Conservation (phyloP, 257 asterid species). For the Ocimum tenuiflorum region DNA sequence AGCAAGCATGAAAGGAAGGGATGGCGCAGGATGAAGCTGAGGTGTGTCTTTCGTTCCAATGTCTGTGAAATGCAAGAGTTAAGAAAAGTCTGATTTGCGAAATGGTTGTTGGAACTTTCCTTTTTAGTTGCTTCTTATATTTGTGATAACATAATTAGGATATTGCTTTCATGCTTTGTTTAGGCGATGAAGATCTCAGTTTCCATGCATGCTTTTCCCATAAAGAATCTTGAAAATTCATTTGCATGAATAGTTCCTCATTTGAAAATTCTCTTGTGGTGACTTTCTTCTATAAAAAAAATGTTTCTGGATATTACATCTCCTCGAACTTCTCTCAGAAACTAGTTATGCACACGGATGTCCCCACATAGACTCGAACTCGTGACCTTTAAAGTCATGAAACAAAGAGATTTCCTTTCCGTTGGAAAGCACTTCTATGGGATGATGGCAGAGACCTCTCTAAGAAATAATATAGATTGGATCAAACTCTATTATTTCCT, state of each 20-base stretch:
- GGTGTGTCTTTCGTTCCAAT: conserved; percentile 36
- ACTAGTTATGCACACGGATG: too few species aligned
- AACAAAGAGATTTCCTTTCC: too few species aligned
- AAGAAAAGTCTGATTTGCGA: background rate
- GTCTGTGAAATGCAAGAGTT: background rate
- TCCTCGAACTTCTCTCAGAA: conserved; percentile 36
- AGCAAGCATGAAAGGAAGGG: conserved; percentile 84
- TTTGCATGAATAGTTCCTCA: background rate
- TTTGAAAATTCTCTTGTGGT: background rate
- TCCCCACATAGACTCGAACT: conserved; percentile 83
- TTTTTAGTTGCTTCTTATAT: too few species aligned
- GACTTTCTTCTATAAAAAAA: background rate
- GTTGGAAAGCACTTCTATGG: too few species aligned
- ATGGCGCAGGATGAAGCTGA: conserved; percentile 83
- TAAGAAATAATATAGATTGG: too few species aligned
- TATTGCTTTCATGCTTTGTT: too few species aligned
- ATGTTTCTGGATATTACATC: conserved; percentile 1
- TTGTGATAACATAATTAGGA: too few species aligned
- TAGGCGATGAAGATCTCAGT: background rate
- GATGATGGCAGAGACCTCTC: too few species aligned
- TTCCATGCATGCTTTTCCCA: background rate
- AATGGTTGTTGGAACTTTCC: background rate
- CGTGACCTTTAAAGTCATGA: too few species aligned
- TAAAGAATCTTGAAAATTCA: too few species aligned
- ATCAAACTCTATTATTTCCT: too few species aligned